A percentile compares a stretch with the other conserved stretches of the same genome.
Conservation (phyloP, 2,329 filamentous ascomycete genomes). For the Apiospora phragmitis region DNA sequence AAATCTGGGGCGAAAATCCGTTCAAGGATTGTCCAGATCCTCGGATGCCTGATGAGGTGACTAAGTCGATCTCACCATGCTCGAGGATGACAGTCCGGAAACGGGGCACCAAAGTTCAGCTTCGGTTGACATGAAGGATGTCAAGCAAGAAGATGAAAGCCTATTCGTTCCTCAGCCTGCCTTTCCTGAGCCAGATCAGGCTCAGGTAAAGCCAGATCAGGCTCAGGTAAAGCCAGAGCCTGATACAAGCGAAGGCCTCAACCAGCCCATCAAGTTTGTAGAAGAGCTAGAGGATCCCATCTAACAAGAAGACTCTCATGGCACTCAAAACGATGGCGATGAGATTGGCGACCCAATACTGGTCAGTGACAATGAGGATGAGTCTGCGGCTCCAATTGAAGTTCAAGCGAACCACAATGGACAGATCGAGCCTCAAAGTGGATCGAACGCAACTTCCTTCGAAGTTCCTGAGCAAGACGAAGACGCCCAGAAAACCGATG, state of each 20-base stretch:
- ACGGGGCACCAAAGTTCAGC: background rate
- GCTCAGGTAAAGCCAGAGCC: background rate
- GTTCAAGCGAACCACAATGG: background rate
- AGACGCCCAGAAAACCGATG: background rate
- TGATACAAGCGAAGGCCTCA: background rate
- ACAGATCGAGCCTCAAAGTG: background rate
- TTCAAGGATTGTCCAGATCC: background rate
- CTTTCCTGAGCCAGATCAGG: background rate
- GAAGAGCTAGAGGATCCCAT: background rate
- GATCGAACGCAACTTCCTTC: too few species aligned
- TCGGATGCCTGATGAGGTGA: background rate
- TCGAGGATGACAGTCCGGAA: background rate
- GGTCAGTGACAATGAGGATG: background rate
- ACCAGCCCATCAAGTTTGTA: background rate
- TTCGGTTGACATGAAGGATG: background rate
- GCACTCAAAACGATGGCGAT: background rate
- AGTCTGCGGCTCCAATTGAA: too few species aligned
- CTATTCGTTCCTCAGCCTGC: background rate
- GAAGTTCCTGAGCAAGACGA: background rate
- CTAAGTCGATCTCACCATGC: background rate
- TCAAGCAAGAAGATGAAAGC: background rate
- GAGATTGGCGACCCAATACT: background rate
- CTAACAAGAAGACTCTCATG: background rate
- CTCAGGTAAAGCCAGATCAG: background rate
- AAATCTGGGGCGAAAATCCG: background rate